Conservation (phyloP, 148 eudicot species). For the Agrostemma githago region DNA sequence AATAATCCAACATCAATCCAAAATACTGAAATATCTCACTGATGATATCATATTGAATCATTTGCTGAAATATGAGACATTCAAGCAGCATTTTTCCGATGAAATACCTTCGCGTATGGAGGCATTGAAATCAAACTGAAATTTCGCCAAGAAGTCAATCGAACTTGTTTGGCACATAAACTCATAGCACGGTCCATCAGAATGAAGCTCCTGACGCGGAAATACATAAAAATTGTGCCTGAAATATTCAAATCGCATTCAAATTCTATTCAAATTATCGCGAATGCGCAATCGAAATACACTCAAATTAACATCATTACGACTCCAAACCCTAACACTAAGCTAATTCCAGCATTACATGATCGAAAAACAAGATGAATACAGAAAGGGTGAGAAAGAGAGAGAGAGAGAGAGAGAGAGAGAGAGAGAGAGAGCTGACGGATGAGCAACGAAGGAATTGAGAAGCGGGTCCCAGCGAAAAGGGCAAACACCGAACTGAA, state of each 20-base stretch:
- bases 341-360: neutral
- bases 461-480: conserved; percentile 66
- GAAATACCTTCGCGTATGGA: conserved; percentile 76
- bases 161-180: conserved; percentile 91
- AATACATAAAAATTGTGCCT: conserved; percentile 92
- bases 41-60: neutral
- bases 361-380: neutral
- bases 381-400: neutral
- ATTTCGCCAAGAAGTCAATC: conserved; percentile 78
- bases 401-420: neutral
- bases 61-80: neutral
- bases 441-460: conserved; percentile 66
- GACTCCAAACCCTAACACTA: too few relatives aligned
- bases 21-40: neutral
- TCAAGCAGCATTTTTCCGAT: neutral
- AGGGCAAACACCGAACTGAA: conserved; percentile 96
- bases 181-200: conserved; percentile 51
- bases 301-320: too few relatives aligned
- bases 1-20: neutral
- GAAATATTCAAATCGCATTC: conserved; percentile 11
- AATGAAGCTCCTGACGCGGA: conserved; percentile 77
- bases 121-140: conserved; percentile 86
- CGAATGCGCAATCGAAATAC: too few relatives aligned
- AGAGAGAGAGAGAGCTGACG: conserved; percentile 45
- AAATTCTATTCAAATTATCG: neutral